These are phyloP conservation scores for Plantago major DNA, from an alignment of 257 asterid species.

Conservation along the genomic window DNA sequence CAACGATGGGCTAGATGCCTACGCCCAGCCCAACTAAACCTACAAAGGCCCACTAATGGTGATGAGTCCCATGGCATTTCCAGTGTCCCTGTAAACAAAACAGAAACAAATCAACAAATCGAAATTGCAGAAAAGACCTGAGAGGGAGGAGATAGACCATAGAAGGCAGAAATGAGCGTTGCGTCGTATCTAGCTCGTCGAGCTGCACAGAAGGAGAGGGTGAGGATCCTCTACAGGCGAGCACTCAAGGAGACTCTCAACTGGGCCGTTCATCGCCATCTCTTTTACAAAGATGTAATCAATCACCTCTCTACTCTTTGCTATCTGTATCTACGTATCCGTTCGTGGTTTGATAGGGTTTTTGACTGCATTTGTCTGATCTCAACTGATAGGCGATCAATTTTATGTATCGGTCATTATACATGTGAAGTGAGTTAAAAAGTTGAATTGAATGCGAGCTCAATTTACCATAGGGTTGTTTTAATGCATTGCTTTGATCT, in stretches of 20 bases:
- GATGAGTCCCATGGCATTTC: too few species aligned
- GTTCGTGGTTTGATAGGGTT: constrained; percentile 27
- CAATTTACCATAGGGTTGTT: too few species aligned
- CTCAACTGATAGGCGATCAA: constrained; percentile 4
- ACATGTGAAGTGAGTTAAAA: too few species aligned
- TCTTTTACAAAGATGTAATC: constrained; percentile 80
- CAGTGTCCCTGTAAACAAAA: too few species aligned
- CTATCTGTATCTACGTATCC: background rate
- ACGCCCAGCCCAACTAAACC: too few species aligned
- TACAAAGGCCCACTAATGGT: too few species aligned
- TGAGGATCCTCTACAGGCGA: constrained; percentile 84
- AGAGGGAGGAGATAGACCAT: constrained; percentile 11
- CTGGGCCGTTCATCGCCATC: constrained; percentile 99
- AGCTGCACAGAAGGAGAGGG: constrained; percentile 96
- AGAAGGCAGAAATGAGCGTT: constrained; percentile 49
- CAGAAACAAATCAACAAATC: too few species aligned
- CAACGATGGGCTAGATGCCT: too few species aligned
- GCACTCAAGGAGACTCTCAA: constrained; percentile 95
- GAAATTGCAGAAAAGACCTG: constrained; percentile 14
- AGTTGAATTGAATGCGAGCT: too few species aligned
- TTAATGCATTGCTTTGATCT: too few species aligned
- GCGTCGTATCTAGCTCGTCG: constrained; percentile 81
- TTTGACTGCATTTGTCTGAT: constrained; percentile 23
- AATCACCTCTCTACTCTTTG: constrained; percentile 8
- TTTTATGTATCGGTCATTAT: too few species aligned